Percentiles rank a stretch among this genome's conserved stretches.
Evolutionary conservation across 164 flowering plant genomes (phyloP).

Genomic region (Chimonanthus salicifolius): DNA sequence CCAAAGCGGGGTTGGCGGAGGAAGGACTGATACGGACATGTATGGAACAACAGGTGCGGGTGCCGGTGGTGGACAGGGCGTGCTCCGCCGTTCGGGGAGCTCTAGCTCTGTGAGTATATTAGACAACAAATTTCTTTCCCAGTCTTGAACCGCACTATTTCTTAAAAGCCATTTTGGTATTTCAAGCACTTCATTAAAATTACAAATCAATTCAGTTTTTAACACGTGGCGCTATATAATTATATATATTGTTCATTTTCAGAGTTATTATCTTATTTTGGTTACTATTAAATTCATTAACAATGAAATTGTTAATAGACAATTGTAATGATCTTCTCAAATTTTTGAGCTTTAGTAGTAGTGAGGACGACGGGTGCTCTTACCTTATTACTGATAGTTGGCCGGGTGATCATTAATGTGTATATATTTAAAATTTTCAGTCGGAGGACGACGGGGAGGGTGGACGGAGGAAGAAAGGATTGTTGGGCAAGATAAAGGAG

Average conservation of each 20-base stretch:
- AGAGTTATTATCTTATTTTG: no score
- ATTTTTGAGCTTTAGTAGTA: no score
- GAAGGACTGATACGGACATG: neutral
- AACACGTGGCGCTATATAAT: no score
- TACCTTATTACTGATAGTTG: no score
- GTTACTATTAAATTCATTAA: neutral
- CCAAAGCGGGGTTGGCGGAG: neutral
- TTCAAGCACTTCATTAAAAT: neutral
- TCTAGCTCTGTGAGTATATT: conserved; percentile 48
- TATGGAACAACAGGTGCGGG: conserved; percentile 5
- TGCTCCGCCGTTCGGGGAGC: conserved; percentile 53
- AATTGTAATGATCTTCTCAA: no score
- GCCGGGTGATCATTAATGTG: neutral
- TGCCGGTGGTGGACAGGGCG: neutral
- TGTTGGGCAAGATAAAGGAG: conserved; percentile 56
- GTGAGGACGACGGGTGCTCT: no score
- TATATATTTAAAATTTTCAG: conserved; percentile 13
- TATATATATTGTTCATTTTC: neutral
- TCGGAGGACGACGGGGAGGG: conserved; percentile 71
- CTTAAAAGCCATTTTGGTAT: neutral
- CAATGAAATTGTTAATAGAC: no score
- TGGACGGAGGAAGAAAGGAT: conserved; percentile 64
- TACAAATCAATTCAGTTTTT: no score
- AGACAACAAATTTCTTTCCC: neutral
- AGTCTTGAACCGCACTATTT: neutral